Evolutionary conservation across 176 grass and related monocot genomes (phyloP).

Genomic region (Zoysia pacifica): DNA sequence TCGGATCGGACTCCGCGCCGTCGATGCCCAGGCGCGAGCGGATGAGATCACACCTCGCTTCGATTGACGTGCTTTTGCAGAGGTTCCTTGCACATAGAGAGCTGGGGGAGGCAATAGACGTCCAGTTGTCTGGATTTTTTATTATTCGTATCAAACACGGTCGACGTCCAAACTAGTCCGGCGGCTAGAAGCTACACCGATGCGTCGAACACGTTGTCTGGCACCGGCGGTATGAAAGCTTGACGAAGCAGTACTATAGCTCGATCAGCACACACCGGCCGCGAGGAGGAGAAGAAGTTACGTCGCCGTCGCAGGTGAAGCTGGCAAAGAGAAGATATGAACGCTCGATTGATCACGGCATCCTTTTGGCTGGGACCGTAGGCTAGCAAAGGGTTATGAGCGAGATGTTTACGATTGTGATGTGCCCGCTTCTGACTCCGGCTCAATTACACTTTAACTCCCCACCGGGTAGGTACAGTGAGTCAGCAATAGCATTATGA

Average conservation of each 20-base stretch:
- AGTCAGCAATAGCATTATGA: no score
- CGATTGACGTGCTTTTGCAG: no score
- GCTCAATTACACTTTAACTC: no score
- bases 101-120: no score
- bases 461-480: no score
- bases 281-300: not conserved
- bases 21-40: no score
- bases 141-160: not conserved
- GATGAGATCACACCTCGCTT: no score
- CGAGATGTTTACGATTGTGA: no score
- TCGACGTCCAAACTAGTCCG: not conserved
- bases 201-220: not conserved
- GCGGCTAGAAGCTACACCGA: not conserved
- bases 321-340: slow-evolving; percentile 7
- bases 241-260: not conserved
- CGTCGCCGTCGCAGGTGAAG: slow-evolving; percentile 18
- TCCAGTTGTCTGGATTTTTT: not conserved
- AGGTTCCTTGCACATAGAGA: no score
- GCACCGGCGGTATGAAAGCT: not conserved
- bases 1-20: no score
- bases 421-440: no score
- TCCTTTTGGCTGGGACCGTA: slow-evolving; percentile 5
- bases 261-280: not conserved
- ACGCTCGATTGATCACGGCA: slow-evolving; percentile 24
- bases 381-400: not conserved